phyloP scores from a whole-genome alignment of 2,329 filamentous ascomycete species.

The Colletotrichum aenigma region DNA sequence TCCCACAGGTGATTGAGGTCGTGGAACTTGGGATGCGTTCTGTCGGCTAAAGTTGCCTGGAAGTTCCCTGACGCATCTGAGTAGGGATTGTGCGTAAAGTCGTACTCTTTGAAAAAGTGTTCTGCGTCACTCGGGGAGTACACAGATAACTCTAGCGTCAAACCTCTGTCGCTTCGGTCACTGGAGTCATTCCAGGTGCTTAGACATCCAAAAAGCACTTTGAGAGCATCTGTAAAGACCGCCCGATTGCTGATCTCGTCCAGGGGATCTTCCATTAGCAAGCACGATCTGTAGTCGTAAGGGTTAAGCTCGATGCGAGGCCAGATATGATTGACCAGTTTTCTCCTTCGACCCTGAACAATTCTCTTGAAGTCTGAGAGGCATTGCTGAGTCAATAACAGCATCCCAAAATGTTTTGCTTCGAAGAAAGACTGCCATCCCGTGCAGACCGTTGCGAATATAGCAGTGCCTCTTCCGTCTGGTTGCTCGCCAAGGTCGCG shows the following conservation, averaged over 20 bases:
- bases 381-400: neutral
- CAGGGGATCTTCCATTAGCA: neutral
- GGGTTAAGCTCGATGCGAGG: neutral
- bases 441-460: neutral
- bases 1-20: neutral
- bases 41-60: neutral
- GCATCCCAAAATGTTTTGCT: neutral
- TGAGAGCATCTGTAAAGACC: neutral
- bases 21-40: neutral
- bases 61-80: neutral
- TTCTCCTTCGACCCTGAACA: neutral
- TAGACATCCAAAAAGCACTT: neutral
- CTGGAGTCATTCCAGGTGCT: neutral
- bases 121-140: neutral
- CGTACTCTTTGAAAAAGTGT: neutral
- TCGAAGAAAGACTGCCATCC: neutral
- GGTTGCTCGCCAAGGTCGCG: neutral
- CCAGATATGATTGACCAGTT: neutral
- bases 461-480: neutral
- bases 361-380: neutral
- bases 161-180: neutral
- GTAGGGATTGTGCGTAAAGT: neutral
- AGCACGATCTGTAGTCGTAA: neutral
- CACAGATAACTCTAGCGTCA: neutral
- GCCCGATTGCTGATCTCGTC: neutral